Conservation (phyloP, 1,284 basidiomycete species). For the Pulveroboletus sp. region DNA sequence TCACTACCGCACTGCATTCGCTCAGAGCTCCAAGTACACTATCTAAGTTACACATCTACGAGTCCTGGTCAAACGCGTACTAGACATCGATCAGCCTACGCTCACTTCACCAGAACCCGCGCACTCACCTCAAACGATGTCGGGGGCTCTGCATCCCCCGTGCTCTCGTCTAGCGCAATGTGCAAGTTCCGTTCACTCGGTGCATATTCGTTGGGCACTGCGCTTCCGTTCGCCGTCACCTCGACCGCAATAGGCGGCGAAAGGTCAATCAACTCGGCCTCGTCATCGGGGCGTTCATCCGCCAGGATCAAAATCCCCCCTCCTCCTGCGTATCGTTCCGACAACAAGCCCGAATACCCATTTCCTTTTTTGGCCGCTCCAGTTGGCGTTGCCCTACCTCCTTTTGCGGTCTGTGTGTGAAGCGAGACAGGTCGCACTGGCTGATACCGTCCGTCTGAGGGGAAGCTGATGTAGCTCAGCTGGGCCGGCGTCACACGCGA, state of each 20-base stretch:
- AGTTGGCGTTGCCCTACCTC: conserved; percentile 37
- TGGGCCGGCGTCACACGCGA: conserved; percentile 93
- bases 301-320: conserved; percentile 83
- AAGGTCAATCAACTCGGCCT: conserved; percentile 74
- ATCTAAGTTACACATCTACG: not conserved
- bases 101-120: conserved; percentile 50
- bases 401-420: conserved; percentile 42
- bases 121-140: conserved; percentile 78
- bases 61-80: conserved; percentile 24
- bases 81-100: conserved; percentile 13
- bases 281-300: conserved; percentile 67
- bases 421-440: conserved; percentile 86
- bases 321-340: conserved; percentile 70
- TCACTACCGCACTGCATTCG: conserved; percentile 4
- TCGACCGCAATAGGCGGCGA: conserved; percentile 43
- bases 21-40: not conserved
- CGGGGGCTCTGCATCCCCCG: conserved; percentile 78
- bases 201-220: conserved; percentile 25
- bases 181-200: conserved; percentile 42
- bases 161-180: conserved; percentile 68
- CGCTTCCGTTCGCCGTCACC: conserved; percentile 33
- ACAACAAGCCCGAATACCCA: conserved; percentile 32
- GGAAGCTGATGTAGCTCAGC: conserved; percentile 82
- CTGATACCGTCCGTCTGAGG: conserved; percentile 76
- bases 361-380: conserved; percentile 32